Base-by-base conservation (phyloP, 495 filamentous ascomycete genomes). In the Hyphodiscus hymeniophilus region DNA sequence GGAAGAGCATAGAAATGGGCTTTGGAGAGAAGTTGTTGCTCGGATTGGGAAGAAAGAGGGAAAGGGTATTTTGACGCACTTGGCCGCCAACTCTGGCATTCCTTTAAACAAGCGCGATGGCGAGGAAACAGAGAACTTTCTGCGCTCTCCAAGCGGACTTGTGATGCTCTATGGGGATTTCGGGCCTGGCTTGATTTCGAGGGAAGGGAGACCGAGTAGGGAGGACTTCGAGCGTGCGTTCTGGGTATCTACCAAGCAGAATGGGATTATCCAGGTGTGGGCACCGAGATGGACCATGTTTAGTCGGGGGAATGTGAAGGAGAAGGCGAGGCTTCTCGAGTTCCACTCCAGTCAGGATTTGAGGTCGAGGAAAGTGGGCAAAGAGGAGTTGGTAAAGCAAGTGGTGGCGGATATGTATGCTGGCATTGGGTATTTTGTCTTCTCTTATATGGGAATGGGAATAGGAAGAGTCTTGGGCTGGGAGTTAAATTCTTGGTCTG, bases 251-350 rank as follows among this genome's bases (percentile, higher is more conserved):
- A 74, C 79, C 5, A 75, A 68, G 20, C 90, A 95, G 60, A 85
- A 91, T 59, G 80, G 80, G 7, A 83, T 96, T 42, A 59, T 64
- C n/a, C 90, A 96, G 64, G 81, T 72, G 23, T 96, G 89, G 89
- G 81, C 88, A 3, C 90, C 90, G 12, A 64, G 78, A 0, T 85
- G 87, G 65, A 94, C 87, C 12, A 95, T 96, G 90, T 96, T 96
- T 60, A 84, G 78, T 6, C 73, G 87, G 1, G 90, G 90, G 7
- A 95, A 95, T 58, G 65, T 94, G 39, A 81, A 74, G n/a, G 90
- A 96, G 64, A 96, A 96, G 57, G 78, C 84, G 0, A 70, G 90
- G 8, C 63, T 96, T 1, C 63, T 91, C 21, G 47, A 36, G 0
- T 74, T 82, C n/a, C 64, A 71, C 18, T 50, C 56, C 8, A 21